Conservation (phyloP, 2,329 filamentous ascomycete species). For the Cladobotryum protrusum region DNA sequence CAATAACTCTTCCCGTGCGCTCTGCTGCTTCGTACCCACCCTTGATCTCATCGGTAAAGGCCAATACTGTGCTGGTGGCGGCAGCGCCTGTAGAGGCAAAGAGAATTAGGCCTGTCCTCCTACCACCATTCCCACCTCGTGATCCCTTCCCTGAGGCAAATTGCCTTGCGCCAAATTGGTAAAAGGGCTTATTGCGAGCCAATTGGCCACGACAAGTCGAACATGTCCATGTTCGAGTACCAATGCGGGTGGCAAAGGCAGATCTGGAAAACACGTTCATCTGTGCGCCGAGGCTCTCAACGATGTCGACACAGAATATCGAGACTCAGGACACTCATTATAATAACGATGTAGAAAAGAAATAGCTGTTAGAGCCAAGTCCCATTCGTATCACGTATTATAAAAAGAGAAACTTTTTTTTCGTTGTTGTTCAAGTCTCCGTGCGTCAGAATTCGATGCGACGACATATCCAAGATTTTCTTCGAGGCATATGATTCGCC, state of each 20-base stretch:
- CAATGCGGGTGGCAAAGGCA: constrained; percentile 31
- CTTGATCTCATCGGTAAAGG: constrained; percentile 64
- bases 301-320: constrained; percentile 6
- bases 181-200: constrained; percentile 24
- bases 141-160: constrained; percentile 25
- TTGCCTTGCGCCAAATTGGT: constrained; percentile 18
- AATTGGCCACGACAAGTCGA: constrained; percentile 39
- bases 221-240: constrained; percentile 41
- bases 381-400: too few relatives aligned
- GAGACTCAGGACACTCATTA: constrained; percentile 11
- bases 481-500: constrained; percentile 10
- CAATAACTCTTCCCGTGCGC: constrained; percentile 71
- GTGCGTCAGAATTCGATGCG: background rate
- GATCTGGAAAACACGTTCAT: constrained; percentile 39
- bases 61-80: constrained; percentile 41
- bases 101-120: constrained; percentile 30
- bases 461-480: constrained; percentile 13
- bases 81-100: constrained; percentile 47
- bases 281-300: constrained; percentile 16
- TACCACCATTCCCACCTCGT: constrained; percentile 17
- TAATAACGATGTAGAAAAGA: constrained; percentile 3
- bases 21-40: constrained; percentile 69
- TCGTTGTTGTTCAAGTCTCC: too few relatives aligned
- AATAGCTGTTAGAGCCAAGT: background rate
- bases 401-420: too few relatives aligned